phyloP scores from a whole-genome alignment of 768 basidiomycete genomes.

The Tricholoma hemisulphureum region DNA sequence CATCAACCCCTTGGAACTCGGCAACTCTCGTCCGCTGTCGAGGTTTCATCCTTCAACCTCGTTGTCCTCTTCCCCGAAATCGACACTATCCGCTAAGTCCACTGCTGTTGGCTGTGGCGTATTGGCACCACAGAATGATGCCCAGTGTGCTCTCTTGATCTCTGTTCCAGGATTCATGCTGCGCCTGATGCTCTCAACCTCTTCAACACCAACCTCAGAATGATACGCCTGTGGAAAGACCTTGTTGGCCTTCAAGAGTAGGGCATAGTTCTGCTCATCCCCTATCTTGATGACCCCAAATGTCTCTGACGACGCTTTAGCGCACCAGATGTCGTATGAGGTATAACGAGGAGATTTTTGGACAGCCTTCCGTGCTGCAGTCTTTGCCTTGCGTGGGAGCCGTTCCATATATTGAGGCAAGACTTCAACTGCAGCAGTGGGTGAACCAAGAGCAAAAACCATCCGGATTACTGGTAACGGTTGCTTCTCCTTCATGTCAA shows the following conservation, averaged over 20 bases:
- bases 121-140: neutral
- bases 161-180: neutral
- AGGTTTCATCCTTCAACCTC: too few relatives aligned
- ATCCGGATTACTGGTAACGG: conserved; percentile 8
- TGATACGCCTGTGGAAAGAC: neutral
- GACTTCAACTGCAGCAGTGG: neutral
- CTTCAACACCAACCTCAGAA: neutral
- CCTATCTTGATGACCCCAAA: neutral
- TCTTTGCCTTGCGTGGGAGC: too few relatives aligned
- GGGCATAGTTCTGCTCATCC: neutral
- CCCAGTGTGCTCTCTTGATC: neutral
- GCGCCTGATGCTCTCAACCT: neutral
- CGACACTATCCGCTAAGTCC: neutral
- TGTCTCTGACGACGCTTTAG: neutral
- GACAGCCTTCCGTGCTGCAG: neutral
- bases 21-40: too few relatives aligned
- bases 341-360: neutral
- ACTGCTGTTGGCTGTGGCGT: neutral
- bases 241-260: neutral
- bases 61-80: neutral
- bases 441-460: conserved; percentile 7
- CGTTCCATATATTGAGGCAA: neutral
- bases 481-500: conserved; percentile 5
- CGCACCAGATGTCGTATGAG: neutral
- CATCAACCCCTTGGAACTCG: too few relatives aligned